Evolutionary conservation across 2,329 filamentous ascomycete species (phyloP).

Genomic region (Ophiostoma triangulosporum): DNA sequence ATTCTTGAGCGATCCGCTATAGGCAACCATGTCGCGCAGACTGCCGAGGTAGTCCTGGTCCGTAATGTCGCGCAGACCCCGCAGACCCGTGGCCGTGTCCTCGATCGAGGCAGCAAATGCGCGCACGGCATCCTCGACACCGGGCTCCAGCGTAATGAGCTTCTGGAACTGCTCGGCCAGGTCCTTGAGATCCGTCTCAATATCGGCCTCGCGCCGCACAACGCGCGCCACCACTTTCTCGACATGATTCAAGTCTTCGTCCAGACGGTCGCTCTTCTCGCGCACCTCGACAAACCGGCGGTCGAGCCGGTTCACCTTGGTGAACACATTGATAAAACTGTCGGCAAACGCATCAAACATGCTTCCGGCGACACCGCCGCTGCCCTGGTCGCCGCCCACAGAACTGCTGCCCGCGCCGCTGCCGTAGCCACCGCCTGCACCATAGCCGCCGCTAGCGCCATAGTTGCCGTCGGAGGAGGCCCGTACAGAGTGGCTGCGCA

Average conservation of each 20-base stretch:
- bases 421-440: constrained; percentile 28
- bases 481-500: constrained; percentile 64
- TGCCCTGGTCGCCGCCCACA: constrained; percentile 23
- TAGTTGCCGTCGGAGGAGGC: constrained; percentile 30
- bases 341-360: constrained; percentile 95
- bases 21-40: constrained; percentile 89
- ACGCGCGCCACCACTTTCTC: constrained; percentile 93
- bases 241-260: constrained; percentile 83
- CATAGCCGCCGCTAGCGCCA: constrained; percentile 25
- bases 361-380: constrained; percentile 9
- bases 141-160: constrained; percentile 77
- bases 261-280: constrained; percentile 84
- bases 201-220: constrained; percentile 70
- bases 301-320: constrained; percentile 90
- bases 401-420: constrained; percentile 39
- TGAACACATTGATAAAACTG: constrained; percentile 93
- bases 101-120: constrained; percentile 80
- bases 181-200: constrained; percentile 79
- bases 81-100: constrained; percentile 66
- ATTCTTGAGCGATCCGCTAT: constrained; percentile 72
- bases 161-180: constrained; percentile 91
- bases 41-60: constrained; percentile 93
- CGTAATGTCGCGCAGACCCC: constrained; percentile 73
- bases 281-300: constrained; percentile 87
- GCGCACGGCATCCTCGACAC: constrained; percentile 67